These are phyloP conservation scores for Auricularia sp. DNA, from an alignment of 768 basidiomycete species.

Conservation along the genomic window DNA sequence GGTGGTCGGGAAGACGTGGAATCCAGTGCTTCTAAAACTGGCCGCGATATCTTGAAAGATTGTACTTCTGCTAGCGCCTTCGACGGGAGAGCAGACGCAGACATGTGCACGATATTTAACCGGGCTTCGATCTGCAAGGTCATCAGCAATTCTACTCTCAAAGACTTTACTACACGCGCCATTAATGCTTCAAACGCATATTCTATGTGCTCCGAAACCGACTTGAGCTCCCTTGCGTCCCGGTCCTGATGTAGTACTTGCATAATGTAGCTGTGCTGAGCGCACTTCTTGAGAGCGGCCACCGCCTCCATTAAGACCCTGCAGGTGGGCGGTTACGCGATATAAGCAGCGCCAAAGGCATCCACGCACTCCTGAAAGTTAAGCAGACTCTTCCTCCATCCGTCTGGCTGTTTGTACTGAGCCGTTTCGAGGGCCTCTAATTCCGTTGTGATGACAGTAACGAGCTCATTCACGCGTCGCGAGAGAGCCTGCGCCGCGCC, in stretches of 20 bases:
- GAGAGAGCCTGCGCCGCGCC: background rate
- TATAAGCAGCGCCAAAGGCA: too few species aligned
- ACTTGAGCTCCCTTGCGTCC: background rate
- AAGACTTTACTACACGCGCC: background rate
- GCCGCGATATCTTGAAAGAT: background rate
- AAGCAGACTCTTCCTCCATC: background rate
- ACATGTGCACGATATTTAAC: background rate
- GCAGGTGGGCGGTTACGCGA: too few species aligned
- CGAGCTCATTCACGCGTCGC: background rate
- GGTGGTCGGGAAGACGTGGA: background rate
- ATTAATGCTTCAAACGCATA: background rate
- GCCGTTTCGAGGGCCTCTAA: background rate
- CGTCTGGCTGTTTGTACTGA: too few species aligned
- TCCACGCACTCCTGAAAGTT: background rate
- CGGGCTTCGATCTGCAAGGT: background rate
- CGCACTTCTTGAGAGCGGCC: background rate
- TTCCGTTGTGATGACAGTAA: background rate
- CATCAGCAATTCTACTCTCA: background rate
- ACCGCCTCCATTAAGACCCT: background rate
- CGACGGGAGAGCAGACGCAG: background rate
- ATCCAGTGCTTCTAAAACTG: too few species aligned
- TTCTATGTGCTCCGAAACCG: background rate
- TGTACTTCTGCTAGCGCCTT: background rate
- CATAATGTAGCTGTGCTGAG: background rate
- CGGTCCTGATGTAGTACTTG: background rate